Percentiles rank a stretch among this genome's conserved stretches.
phyloP scores from a whole-genome alignment of 768 basidiomycete species.

The Heimioporus sp. region DNA sequence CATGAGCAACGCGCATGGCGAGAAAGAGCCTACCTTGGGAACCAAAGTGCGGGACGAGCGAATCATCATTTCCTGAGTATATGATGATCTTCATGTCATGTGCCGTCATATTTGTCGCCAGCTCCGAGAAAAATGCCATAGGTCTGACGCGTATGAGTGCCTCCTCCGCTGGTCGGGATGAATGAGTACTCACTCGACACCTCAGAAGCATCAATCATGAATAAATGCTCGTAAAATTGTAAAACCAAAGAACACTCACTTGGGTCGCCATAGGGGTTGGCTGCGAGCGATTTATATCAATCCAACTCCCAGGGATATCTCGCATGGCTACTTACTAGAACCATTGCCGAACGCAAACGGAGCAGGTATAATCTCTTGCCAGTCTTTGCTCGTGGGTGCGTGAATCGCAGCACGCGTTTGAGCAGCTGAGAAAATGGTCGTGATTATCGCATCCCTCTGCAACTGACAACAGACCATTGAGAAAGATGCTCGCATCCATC shows the following conservation, averaged over 20 bases:
- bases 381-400: slow-evolving; percentile 61
- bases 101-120: slow-evolving; percentile 59
- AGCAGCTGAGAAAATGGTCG: slow-evolving; percentile 36
- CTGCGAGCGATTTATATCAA: slow-evolving; percentile 8
- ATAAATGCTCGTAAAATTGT: not conserved
- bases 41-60: slow-evolving; percentile 56
- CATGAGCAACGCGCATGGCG: not conserved
- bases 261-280: slow-evolving; percentile 20
- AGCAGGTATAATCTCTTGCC: slow-evolving; percentile 28
- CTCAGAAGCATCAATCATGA: slow-evolving; percentile 12
- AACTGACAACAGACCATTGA: slow-evolving; percentile 48
- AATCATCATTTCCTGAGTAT: slow-evolving; percentile 69
- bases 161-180: too few relatives aligned
- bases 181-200: slow-evolving; percentile 31
- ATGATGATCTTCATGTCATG: slow-evolving; percentile 50
- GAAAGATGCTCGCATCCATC: slow-evolving; percentile 49
- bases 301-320: not conserved
- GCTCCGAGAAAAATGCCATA: slow-evolving; percentile 59
- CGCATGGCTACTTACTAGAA: slow-evolving; percentile 11
- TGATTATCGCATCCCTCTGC: slow-evolving; percentile 51
- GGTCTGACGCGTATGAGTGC: slow-evolving; percentile 39
- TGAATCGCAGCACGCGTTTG: slow-evolving; percentile 57
- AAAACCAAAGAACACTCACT: slow-evolving; percentile 22
- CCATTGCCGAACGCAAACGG: slow-evolving; percentile 14
- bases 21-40: slow-evolving; percentile 49